Evolutionary conservation across 164 flowering plant species (phyloP), one percentile per base, ranked within the genome.

Genomic region (Stephania cephalantha): DNA sequence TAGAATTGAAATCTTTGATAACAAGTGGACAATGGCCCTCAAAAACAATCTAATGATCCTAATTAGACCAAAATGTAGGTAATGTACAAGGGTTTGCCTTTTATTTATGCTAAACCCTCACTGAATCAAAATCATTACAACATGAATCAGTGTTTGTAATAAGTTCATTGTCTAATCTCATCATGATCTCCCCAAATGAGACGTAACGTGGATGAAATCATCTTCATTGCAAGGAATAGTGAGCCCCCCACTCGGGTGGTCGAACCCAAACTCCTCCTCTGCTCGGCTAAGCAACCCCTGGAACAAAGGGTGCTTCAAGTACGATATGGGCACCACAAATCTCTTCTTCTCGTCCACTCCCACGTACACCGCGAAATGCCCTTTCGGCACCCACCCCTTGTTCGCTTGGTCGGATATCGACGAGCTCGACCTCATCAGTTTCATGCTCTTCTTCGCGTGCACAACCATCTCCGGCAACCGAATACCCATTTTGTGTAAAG

Each of bases 161-260:
- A 12, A 35, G 4, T n/a, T 35, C 48, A 5, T 42, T 17, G 9
- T 46, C 25, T 42, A 22, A 20, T 46, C 29, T 73, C 67, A 74
- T 73, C 67, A 74, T 48, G 12, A 22, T 46, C 46, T 74, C 70
- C 71, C 79, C 70, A 77, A 30, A 50, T 25, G 71, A 42, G 84
- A 79, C 55, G 83, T 82, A 20, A 85, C 73, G 72, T 69, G 29
- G 3, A 82, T 11, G 73, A 88, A 85, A 11, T 44, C 71, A 12
- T 83, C 84, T 73, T 80, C 86, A 5, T 77, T 74, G 77, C 90
- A 88, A 3, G 90, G 94, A 73, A 90, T 84, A 1, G 90, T 88
- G 29, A 88, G 86, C 42, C 87, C 86, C 1, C 88, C 93, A 84
- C 77, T 86, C 0, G 89, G 88, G 79, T 90, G 86, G 20, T 84